Evolutionary conservation across 2,329 filamentous ascomycete species (phyloP).

Genomic region (Fusarium fujikuroi): DNA sequence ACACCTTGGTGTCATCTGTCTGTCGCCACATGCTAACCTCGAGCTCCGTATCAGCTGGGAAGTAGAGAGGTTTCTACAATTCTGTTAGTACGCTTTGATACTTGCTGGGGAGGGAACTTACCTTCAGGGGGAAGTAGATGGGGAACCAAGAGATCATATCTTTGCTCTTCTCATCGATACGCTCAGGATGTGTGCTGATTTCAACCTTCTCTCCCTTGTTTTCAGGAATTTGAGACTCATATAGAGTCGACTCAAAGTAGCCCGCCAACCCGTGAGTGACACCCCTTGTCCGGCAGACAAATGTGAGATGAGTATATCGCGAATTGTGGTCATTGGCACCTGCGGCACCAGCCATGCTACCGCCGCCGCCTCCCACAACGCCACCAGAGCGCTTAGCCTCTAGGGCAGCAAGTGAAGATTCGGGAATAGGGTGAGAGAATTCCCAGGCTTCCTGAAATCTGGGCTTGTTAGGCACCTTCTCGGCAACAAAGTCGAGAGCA

Average conservation of each 20-base stretch:
- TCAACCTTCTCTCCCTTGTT: conserved; percentile 70
- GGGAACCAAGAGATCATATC: conserved; percentile 99
- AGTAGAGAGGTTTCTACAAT: conserved; percentile 79
- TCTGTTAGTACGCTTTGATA: not conserved
- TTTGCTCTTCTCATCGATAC: conserved; percentile 90
- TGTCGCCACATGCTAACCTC: conserved; percentile 96
- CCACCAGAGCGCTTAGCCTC: conserved; percentile 70
- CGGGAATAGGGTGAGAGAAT: conserved; percentile 79
- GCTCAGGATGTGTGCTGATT: conserved; percentile 90
- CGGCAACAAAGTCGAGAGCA: conserved; percentile 86
- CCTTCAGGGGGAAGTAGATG: conserved; percentile 96
- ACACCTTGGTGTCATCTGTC: conserved; percentile 94
- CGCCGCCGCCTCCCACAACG: conserved; percentile 73
- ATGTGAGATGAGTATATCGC: conserved; percentile 80
- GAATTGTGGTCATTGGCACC: conserved; percentile 93
- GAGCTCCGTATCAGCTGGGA: conserved; percentile 85
- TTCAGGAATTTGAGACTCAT: conserved; percentile 63
- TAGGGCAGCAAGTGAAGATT: conserved; percentile 64
- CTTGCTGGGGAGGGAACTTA: conserved; percentile 52
- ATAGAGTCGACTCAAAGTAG: conserved; percentile 97
- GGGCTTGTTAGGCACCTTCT: conserved; percentile 65
- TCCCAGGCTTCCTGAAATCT: conserved; percentile 83
- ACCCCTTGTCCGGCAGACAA: conserved; percentile 80
- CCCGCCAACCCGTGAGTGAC: conserved; percentile 91
- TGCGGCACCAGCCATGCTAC: conserved; percentile 78